Evolutionary conservation across 768 basidiomycete species (phyloP).

Genomic region (Zangia roseola): DNA sequence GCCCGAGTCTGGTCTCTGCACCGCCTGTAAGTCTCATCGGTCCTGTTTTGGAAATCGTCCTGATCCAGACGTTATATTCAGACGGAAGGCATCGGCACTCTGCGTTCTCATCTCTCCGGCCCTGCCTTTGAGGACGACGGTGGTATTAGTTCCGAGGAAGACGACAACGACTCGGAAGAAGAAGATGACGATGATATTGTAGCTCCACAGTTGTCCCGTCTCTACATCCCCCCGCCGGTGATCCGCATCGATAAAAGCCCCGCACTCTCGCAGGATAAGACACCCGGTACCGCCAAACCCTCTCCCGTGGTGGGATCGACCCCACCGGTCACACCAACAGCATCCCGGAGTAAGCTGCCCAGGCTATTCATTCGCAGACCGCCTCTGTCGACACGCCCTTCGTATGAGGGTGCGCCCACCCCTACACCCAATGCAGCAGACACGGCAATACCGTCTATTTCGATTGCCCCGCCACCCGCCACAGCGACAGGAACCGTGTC

Average conservation of each 20-base stretch:
- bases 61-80: conserved; percentile 26
- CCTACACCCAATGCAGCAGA: conserved; percentile 1
- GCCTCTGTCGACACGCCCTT: conserved; percentile 29
- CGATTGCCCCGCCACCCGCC: conserved; percentile 12
- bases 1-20: conserved; percentile 68
- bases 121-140: conserved; percentile 75
- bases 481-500: conserved; percentile 9
- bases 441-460: conserved; percentile 8
- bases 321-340: conserved; percentile 27
- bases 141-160: conserved; percentile 58
- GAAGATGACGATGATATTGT: conserved; percentile 35
- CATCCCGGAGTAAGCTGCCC: conserved; percentile 29
- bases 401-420: conserved; percentile 24
- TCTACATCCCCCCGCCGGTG: conserved; percentile 21
- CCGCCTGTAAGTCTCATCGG: conserved; percentile 61
- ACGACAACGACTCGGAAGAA: conserved; percentile 35
- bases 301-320: conserved; percentile 20
- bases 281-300: conserved; percentile 25
- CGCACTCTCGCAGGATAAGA: conserved; percentile 4
- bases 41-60: neutral
- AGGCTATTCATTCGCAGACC: conserved; percentile 37
- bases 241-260: conserved; percentile 21
- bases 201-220: conserved; percentile 20
- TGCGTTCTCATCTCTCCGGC: conserved; percentile 57
- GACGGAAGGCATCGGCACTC: conserved; percentile 86